Evolutionary conservation across 2,329 filamentous ascomycete species (phyloP), one percentile per base, ranked within the genome.

Genomic region (Aspergillus fijiensis): DNA sequence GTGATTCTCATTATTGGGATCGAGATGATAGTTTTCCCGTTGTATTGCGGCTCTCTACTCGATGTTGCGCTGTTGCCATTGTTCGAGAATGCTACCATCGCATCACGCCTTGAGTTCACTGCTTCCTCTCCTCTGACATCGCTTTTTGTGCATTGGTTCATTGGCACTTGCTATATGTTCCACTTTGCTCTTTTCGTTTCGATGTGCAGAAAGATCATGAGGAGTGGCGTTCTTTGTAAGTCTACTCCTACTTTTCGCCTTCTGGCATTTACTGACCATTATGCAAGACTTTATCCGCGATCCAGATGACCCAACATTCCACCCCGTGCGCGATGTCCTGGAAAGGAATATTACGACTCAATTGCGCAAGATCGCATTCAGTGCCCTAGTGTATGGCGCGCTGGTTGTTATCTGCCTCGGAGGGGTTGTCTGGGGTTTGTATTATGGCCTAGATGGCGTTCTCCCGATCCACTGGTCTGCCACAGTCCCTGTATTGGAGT

Each of bases 91-190:
- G 89, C 92, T 0, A 93, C 90, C 0, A 77, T 97, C 55, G 84
- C 84, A 64, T 92, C 91, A 7, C 87, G 95, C 23, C 79, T 96
- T 55, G 80, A 87, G 4, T 99, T 96, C 70, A 91, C 91, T 2
- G 80, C 86, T 57, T 83, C 87, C 62, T 92, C 89, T 62, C 95
- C 95, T 0, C 84, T 94, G 66, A 97, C 92, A 0, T 96, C 94
- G 14, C 86, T 96, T 14, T 99, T 99, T 74, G 90, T 98, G 55
- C 95, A 99, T 75, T 99, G 95, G 95, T 99, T 99, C 72, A 89
- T 97, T 59, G 95, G 95, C 52, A 99, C 95, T 3, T 96, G 93
- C 64, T 99, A 99, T 77, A 99, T 99, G 96, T 99, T 99, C 79
- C 95, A 99, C 74, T 99, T 99, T 74, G 95, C 95, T 5, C 84